Evolutionary conservation across 345 rosid genomes (phyloP).

Genomic region (Acer saccharum): DNA sequence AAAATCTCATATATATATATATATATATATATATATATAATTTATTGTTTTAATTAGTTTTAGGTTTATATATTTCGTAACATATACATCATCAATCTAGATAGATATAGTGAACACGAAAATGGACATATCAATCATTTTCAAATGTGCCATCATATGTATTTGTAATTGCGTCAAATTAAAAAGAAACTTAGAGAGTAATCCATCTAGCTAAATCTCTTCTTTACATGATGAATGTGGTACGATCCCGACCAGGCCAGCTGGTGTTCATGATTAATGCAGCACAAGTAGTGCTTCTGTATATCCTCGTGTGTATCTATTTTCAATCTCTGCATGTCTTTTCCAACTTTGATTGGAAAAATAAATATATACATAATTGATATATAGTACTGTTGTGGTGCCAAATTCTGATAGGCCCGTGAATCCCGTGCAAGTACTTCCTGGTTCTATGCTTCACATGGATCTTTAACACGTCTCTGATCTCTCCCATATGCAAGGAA

Average conservation of each 20-base stretch:
- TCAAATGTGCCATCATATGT: too few relatives aligned
- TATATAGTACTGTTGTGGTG: neutral
- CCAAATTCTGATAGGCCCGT: neutral
- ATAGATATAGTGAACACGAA: neutral
- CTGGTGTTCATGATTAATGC: neutral
- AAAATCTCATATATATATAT: too few relatives aligned
- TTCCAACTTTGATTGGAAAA: neutral
- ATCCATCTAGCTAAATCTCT: neutral
- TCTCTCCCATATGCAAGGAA: neutral
- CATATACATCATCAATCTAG: neutral
- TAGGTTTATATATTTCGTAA: too few relatives aligned
- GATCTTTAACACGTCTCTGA: neutral
- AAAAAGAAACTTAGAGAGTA: neutral
- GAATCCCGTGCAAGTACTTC: neutral
- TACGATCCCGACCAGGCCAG: neutral
- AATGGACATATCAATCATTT: neutral
- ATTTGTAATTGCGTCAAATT: neutral
- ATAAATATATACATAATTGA: neutral
- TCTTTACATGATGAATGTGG: neutral
- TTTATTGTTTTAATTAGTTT: too few relatives aligned
- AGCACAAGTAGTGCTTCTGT: neutral
- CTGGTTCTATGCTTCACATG: neutral
- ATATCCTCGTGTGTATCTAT: neutral
- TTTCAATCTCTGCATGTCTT: neutral
- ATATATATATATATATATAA: too few relatives aligned